Base-by-base conservation (phyloP, 306 rosid species). In the Castanospermum australe region DNA sequence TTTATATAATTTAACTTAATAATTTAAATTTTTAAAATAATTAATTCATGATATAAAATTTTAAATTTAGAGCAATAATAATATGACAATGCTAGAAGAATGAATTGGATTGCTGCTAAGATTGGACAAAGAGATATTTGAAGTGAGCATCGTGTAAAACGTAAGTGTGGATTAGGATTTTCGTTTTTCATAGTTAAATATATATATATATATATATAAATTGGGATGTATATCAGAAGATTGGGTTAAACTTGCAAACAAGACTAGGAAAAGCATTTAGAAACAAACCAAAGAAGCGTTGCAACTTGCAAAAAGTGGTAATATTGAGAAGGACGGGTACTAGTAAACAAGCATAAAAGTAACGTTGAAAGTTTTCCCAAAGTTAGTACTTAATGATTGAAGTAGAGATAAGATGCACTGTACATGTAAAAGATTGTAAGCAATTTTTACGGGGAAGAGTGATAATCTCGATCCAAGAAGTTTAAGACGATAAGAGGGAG, bases 261-360 rank as follows among this genome's bases (percentile, higher is more conserved):
- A 73, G 63, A 50, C 61, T 79, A 13, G 9, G 42, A 57, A 78
- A 74, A 79, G 70, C 83, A 50, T 41, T 77, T 32, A 64, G 52
- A 82, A n/a, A 71, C 11, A 67, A 67, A 38, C 41, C 62, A 77
- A 51, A 50, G 25, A 65, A 56, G 32, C 8, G 35, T n/a, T 65
- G 33, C 67, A 41, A 67, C 60, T 67, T 39, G 82, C 38, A 54
- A 39, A n/a, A 66, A 54, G 55, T 55, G 45, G 2, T 35, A 11
- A 21, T 21, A 18, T 8, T 76, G 62, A 67, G 76, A 80, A 81
- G 63, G 84, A 86, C 86, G 72, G 6, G 28, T 75, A 56, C 74
- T 57, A 79, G 30, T 51, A 56, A 32, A 61, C 78, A 67, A 74
- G 41, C 47, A 56, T 77, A 80, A 44, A 69, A 15, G 35, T 36